Base-by-base conservation (phyloP, 2,329 filamentous ascomycete species). In the Waltergamsia citrina region DNA sequence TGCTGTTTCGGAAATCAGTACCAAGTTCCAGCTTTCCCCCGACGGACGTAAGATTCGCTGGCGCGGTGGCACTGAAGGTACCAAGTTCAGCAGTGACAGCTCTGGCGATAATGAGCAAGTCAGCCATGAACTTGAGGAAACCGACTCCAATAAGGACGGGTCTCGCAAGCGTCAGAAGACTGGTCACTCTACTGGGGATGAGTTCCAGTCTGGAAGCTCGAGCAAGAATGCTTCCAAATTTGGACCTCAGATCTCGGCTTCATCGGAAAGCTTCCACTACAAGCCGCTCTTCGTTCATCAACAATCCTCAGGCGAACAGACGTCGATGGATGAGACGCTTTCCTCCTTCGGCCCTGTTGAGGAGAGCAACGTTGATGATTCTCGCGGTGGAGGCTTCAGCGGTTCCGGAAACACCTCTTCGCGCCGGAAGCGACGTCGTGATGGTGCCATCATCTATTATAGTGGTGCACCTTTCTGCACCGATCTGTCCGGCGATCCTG, bases 371-470 rank as follows among this genome's bases (percentile, higher is more conserved):
- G 41, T 62, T 9, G 64, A 57, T 2, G 63, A 61, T 12, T 71
- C 69, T 0, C 51, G 59, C 32, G 68, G 62, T 59, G n/a, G n/a
- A n/a, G 60, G 53, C 11, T 53, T 59, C 22, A 68, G 64, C 40
- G 62, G 62, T 46, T 73, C 62, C 42, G 71, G 50, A 42, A 71
- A 50, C 42, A 63, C 50, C 30, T 68, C 56, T 37, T 66, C 48
- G 47, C 65, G 59, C 41, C 67, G 60, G 42, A 74, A 70, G 51
- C 69, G 70, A 18, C 69, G 65, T 1, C 67, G 76, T 10, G 76
- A 83, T 38, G 85, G 85, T 7, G 78, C 82, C 2, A 81, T 93
- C 43, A 86, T 90, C 14, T 93, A 88, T 49, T 93, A 90, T 52
- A 85, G 72, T 39, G 83, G 81, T 18, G 81, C 81, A 2, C 74